Evolutionary conservation across 345 rosid genomes (phyloP), one percentile per base, ranked within the genome.

Genomic region (Euphorbia lathyris): DNA sequence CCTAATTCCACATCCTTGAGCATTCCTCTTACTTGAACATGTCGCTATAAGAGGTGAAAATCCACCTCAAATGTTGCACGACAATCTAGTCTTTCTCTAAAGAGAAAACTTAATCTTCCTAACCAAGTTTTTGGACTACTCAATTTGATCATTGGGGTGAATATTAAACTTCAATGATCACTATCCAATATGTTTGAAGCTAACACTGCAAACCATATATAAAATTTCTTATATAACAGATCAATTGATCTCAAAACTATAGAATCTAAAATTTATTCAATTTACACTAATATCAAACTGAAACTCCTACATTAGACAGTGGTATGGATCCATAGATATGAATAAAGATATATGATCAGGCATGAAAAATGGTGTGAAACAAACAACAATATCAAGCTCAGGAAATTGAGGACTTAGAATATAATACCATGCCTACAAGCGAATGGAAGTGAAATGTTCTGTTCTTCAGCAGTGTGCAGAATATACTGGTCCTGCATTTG

Each of bases 351-450:
- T 19, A 51, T 6, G 23, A 20, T 9, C 57, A 51, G 57, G 5
- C 25, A n/a, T 51, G 57, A 20, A 51, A 51, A 51, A 17, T n/a
- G 57, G 7, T 51, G 20, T 48, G n/a, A n/a, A n/a, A n/a, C n/a
- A 40, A 48, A 48, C 20, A 48, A 7, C 30, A 56, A 23, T 25
- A 25, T 10, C 32, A 12, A 26, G 61, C 14, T 57, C 17, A 55
- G 17, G 3, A 60, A 58, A 58, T 16, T 16, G 63, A 58, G 63
- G 64, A 63, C 4, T 38, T 1, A 38, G 50, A 63, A 4, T 13
- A 65, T 36, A 65, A 77, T 87, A 94, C 97, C 97, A 79, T 94
- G 98, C 87, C 97, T 87, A 87, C 97, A 94, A 73, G 98, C 98
- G 74, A 94, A 94, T 8, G 96, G 98, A 74, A 94, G 98, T 8